Conservation (phyloP, 805 yeast genomes). For the Kuraishia capsulata region DNA sequence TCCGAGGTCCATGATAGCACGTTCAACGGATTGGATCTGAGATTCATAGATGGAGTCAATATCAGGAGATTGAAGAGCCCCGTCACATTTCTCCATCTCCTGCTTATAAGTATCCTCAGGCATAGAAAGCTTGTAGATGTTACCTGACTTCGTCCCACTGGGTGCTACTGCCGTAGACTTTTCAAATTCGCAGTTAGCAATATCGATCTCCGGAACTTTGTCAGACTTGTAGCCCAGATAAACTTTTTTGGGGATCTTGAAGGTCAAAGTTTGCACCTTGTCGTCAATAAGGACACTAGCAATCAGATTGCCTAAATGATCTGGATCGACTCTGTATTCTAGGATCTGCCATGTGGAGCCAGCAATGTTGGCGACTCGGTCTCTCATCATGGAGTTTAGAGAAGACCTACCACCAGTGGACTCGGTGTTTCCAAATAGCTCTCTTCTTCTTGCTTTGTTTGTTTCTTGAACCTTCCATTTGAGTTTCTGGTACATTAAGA, state of each 20-base stretch:
- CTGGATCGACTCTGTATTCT: conserved; percentile 49
- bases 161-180: conserved; percentile 60
- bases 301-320: conserved; percentile 63
- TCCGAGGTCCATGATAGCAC: conserved; percentile 78
- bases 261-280: conserved; percentile 61
- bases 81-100: conserved; percentile 47
- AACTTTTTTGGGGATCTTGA: conserved; percentile 67
- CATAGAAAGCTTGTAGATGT: conserved; percentile 57
- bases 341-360: conserved; percentile 81
- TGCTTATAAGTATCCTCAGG: conserved; percentile 52
- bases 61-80: conserved; percentile 53
- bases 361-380: conserved; percentile 72
- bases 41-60: conserved; percentile 73
- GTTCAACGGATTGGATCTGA: conserved; percentile 53
- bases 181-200: conserved; percentile 46
- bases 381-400: conserved; percentile 62
- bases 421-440: conserved; percentile 62
- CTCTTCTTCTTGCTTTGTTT: conserved; percentile 61
- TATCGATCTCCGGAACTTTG: conserved; percentile 14
- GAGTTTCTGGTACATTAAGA: conserved; percentile 69
- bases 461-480: conserved; percentile 80
- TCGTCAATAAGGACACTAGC: conserved; percentile 64
- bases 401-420: conserved; percentile 39
- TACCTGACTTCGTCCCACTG: conserved; percentile 45
- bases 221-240: conserved; percentile 57